Conservation (phyloP, 2,329 filamentous ascomycete genomes). For the Alternaria ventricosa region DNA sequence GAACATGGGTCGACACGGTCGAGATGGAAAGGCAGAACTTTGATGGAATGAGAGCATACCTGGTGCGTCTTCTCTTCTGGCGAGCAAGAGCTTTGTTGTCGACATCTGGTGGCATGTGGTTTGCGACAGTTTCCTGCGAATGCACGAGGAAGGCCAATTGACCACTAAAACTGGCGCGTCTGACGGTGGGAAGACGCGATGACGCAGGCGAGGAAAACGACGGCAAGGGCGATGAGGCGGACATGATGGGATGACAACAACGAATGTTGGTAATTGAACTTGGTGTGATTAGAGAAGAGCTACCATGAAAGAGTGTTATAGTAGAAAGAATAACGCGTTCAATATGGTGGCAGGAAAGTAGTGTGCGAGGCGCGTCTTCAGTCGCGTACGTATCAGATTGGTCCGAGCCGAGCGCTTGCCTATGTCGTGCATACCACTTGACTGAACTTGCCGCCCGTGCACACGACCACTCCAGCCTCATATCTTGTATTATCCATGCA, state of each 20-base stretch:
- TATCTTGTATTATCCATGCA: background rate
- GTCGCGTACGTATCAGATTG: constrained; percentile 19
- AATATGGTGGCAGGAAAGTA: constrained; percentile 38
- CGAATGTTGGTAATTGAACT: background rate
- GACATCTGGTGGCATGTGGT: constrained; percentile 63
- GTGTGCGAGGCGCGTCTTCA: constrained; percentile 20
- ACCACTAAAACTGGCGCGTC: constrained; percentile 36
- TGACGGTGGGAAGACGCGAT: constrained; percentile 23
- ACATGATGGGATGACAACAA: constrained; percentile 19
- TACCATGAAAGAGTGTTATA: constrained; percentile 17
- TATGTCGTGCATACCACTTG: constrained; percentile 24
- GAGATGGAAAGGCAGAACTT: constrained; percentile 17
- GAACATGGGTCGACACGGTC: constrained; percentile 27
- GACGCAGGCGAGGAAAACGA: constrained; percentile 33
- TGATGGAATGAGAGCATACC: constrained; percentile 52
- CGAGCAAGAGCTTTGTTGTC: constrained; percentile 66
- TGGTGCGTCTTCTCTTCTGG: constrained; percentile 67
- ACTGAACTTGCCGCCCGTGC: constrained; percentile 18
- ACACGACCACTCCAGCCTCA: constrained; percentile 10
- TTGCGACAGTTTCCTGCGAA: constrained; percentile 62
- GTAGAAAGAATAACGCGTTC: constrained; percentile 20
- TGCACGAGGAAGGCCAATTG: constrained; percentile 65
- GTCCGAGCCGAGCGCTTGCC: constrained; percentile 18
- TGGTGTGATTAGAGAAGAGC: constrained; percentile 5
- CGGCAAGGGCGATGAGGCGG: constrained; percentile 34